Conservation (phyloP, 257 asterid genomes). For the Nicotiana knightiana region DNA sequence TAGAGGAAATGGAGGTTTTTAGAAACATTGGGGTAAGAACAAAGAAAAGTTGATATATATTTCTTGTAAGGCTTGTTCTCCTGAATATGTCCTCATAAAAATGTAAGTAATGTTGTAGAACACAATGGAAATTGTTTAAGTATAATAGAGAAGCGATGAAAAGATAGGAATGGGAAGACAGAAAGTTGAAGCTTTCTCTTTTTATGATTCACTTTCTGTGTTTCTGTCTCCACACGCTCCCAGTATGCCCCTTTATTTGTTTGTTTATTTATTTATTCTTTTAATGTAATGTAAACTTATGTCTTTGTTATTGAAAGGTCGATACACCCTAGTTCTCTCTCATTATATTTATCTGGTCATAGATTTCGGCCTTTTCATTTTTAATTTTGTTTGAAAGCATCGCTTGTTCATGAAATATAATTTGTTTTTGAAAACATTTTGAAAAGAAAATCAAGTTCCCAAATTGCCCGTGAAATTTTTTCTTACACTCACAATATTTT, state of each 20-base stretch:
- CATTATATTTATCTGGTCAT: not conserved
- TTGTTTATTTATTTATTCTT: not conserved
- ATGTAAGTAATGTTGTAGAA: not conserved
- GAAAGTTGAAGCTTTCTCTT: conserved; percentile 7
- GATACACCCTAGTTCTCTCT: not conserved
- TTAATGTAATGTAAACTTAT: not conserved
- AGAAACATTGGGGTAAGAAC: conserved; percentile 18
- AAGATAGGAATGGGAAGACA: conserved; percentile 1
- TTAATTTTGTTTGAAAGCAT: too few relatives aligned
- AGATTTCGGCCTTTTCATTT: too few relatives aligned
- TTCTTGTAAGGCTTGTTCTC: not conserved
- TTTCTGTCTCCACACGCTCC: conserved; percentile 33
- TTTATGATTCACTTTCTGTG: conserved; percentile 15
- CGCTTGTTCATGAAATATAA: too few relatives aligned
- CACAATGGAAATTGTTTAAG: not conserved
- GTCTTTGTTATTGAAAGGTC: not conserved
- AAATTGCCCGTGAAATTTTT: too few relatives aligned
- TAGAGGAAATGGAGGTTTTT: conserved; percentile 21
- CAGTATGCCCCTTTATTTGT: not conserved
- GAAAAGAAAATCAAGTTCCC: too few relatives aligned
- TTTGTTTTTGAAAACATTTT: too few relatives aligned
- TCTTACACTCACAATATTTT: too few relatives aligned
- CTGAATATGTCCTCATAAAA: not conserved
- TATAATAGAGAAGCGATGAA: not conserved
- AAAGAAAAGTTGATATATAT: not conserved